phyloP scores from a whole-genome alignment of 1,284 basidiomycete species.

The Leucoagaricus sp. region DNA sequence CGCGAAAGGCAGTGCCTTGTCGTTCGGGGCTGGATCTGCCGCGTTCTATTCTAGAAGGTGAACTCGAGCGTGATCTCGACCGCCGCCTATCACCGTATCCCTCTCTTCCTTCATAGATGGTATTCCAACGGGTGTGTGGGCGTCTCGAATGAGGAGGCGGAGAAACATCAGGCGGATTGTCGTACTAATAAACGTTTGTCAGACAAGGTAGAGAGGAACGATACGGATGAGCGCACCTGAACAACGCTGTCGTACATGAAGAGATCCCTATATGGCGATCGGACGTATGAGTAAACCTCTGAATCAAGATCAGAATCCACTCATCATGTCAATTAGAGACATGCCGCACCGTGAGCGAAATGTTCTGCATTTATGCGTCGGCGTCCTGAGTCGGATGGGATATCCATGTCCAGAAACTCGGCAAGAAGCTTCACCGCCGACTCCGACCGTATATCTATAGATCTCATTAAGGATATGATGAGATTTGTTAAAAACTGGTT shows the following conservation, averaged over 20 bases:
- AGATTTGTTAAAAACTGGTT: constrained; percentile 82
- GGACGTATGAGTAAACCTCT: constrained; percentile 86
- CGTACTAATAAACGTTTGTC: constrained; percentile 46
- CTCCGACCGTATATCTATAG: constrained; percentile 87
- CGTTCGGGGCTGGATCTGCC: too few relatives aligned
- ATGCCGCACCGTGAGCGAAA: constrained; percentile 77
- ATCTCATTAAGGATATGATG: constrained; percentile 82
- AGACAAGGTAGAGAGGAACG: constrained; percentile 7
- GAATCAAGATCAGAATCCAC: constrained; percentile 16
- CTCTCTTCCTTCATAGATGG: neutral
- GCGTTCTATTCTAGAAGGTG: neutral
- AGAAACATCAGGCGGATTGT: constrained; percentile 39
- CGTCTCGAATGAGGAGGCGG: constrained; percentile 30
- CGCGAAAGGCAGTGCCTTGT: too few relatives aligned
- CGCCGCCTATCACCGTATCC: neutral
- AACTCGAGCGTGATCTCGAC: constrained; percentile 7
- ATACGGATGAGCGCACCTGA: constrained; percentile 54
- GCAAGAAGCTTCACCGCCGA: constrained; percentile 78
- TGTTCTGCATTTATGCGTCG: constrained; percentile 79
- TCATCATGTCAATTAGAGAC: constrained; percentile 6
- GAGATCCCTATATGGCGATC: constrained; percentile 83
- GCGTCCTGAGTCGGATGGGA: constrained; percentile 51
- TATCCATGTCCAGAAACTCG: constrained; percentile 83
- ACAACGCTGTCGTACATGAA: constrained; percentile 78
- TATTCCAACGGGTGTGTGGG: constrained; percentile 41